Percentiles rank a stretch among this genome's conserved stretches.
phyloP scores from a whole-genome alignment of 768 basidiomycete species.

The Kwoniella sp. region DNA sequence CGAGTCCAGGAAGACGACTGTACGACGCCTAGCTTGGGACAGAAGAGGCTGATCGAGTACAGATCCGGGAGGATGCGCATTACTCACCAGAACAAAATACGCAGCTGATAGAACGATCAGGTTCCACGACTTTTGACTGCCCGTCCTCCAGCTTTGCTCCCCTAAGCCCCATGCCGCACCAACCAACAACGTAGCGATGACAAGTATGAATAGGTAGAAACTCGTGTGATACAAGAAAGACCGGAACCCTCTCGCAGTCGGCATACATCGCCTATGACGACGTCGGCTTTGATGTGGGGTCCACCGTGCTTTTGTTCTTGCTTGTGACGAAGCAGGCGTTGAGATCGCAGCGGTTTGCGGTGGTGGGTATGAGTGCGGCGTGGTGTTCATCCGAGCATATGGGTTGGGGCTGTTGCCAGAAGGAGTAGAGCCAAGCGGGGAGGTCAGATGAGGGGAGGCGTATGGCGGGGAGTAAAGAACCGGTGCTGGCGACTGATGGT shows the following conservation, averaged over 20 bases:
- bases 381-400: background rate
- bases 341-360: no score
- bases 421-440: background rate
- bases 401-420: background rate
- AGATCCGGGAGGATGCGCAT: no score
- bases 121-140: slow-evolving; percentile 45
- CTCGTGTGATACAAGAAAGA: slow-evolving; percentile 46
- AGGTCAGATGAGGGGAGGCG: background rate
- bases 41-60: background rate
- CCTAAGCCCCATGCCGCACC: slow-evolving; percentile 44
- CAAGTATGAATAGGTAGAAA: slow-evolving; percentile 40
- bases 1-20: no score
- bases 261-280: slow-evolving; percentile 6
- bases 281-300: no score
- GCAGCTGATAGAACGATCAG: slow-evolving; percentile 49
- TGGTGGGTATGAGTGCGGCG: background rate
- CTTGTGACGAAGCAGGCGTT: no score
- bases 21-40: no score
- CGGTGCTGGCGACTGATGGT: background rate
- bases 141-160: slow-evolving; percentile 39
- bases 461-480: background rate
- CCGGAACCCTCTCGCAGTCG: slow-evolving; percentile 6
- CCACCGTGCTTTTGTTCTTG: no score
- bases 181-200: slow-evolving; percentile 36
- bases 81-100: slow-evolving; percentile 47